Evolutionary conservation across 257 asterid species (phyloP).

Genomic region (Forsythia suspensa): DNA sequence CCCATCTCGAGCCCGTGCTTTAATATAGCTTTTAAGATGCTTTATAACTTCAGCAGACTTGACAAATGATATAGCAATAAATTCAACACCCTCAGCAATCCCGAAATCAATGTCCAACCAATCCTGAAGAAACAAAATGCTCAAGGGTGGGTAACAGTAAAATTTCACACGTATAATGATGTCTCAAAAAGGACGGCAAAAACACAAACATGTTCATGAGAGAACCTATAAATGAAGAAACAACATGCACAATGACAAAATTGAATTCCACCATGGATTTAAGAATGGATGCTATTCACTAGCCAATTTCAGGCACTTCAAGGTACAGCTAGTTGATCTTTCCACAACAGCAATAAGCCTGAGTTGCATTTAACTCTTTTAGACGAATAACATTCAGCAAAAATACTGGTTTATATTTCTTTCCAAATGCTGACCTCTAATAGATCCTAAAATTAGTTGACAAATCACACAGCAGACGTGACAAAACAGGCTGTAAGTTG

Average conservation of each 20-base stretch:
- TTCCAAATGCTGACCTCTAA: neutral
- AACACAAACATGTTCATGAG: constrained; percentile 7
- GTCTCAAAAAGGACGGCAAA: neutral
- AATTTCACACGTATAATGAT: neutral
- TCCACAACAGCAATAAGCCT: neutral
- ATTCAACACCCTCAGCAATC: constrained; percentile 96
- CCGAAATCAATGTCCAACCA: constrained; percentile 99
- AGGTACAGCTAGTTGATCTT: neutral
- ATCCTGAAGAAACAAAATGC: constrained; percentile 54
- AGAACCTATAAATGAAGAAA: constrained; percentile 5
- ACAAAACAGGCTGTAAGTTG: neutral
- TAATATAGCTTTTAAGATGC: constrained; percentile 93
- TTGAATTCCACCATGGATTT: neutral
- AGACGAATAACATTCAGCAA: neutral
- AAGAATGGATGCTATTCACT: neutral
- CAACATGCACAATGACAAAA: constrained; percentile 9
- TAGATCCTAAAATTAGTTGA: neutral
- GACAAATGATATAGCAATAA: constrained; percentile 96
- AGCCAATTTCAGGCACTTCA: constrained; percentile 8
- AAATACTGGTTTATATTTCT: neutral
- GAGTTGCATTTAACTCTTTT: neutral
- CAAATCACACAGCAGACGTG: neutral
- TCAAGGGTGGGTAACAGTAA: constrained; percentile 2
- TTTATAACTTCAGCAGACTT: constrained; percentile 97
- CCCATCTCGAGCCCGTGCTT: constrained; percentile 96